Evolutionary conservation across 2,329 filamentous ascomycete species (phyloP).

Genomic region (Seiridium unicorne): DNA sequence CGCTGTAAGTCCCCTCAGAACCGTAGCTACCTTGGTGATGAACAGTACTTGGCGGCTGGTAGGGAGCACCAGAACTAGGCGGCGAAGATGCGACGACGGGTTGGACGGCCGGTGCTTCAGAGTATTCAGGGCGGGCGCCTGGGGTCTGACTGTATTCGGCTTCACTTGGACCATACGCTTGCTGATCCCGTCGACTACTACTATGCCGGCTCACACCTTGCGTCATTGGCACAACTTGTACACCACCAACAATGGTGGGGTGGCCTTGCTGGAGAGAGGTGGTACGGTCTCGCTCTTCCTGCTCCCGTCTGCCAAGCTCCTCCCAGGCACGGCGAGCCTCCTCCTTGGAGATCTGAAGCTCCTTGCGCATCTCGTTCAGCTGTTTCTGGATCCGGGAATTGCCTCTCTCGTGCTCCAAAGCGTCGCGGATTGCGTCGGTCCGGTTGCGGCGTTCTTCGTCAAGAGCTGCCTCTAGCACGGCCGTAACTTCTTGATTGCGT

Average conservation of each 20-base stretch:
- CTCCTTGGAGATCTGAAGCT: constrained; percentile 91
- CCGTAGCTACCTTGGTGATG: constrained; percentile 47
- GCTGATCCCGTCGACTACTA: constrained; percentile 40
- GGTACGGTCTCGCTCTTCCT: constrained; percentile 87
- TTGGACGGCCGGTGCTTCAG: constrained; percentile 41
- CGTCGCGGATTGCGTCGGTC: constrained; percentile 64
- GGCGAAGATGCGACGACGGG: constrained; percentile 37
- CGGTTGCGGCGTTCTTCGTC: constrained; percentile 70
- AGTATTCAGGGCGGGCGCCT: constrained; percentile 34
- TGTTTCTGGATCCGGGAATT: constrained; percentile 71
- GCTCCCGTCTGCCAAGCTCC: constrained; percentile 87
- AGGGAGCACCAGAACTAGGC: constrained; percentile 40
- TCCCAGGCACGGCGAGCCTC: constrained; percentile 96
- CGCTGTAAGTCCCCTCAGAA: constrained; percentile 64
- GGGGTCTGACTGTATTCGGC: constrained; percentile 24
- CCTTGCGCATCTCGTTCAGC: constrained; percentile 86
- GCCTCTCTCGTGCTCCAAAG: constrained; percentile 66
- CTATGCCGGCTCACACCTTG: constrained; percentile 61
- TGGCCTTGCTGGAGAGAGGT: constrained; percentile 82
- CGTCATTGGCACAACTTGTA: constrained; percentile 93
- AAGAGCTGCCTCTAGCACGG: constrained; percentile 74
- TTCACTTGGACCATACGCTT: constrained; percentile 29
- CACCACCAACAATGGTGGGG: constrained; percentile 85
- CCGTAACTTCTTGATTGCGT: constrained; percentile 77
- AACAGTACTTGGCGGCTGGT: constrained; percentile 39